phyloP scores from a whole-genome alignment of 257 asterid species.

The Jaltomata sinuosa region DNA sequence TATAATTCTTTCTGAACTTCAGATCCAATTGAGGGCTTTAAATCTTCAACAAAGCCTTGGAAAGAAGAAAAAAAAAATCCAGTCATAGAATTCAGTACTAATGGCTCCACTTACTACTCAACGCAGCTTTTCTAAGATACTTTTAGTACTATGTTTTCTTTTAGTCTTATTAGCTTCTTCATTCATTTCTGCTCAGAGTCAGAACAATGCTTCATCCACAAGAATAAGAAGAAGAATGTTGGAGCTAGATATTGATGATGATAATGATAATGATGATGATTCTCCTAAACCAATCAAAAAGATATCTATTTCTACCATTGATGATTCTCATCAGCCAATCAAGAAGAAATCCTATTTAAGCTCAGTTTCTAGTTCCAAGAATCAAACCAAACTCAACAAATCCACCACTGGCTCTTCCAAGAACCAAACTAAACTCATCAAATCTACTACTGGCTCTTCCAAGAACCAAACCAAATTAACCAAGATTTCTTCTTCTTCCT shows the following conservation, averaged over 20 bases:
- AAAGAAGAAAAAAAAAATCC: not conserved
- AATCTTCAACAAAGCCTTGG: not conserved
- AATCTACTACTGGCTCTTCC: slow-evolving; percentile 10
- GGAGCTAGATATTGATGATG: slow-evolving; percentile 14
- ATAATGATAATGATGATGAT: not conserved
- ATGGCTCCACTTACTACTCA: slow-evolving; percentile 48
- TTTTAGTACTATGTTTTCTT: slow-evolving; percentile 21
- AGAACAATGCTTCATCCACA: not conserved
- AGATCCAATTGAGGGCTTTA: not conserved
- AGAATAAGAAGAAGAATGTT: slow-evolving; percentile 28
- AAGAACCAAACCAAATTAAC: slow-evolving; percentile 42
- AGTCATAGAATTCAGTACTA: slow-evolving; percentile 6
- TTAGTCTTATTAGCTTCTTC: slow-evolving; percentile 34
- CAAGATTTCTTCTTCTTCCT: slow-evolving; percentile 7
- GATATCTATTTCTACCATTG: not conserved
- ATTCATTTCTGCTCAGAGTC: slow-evolving; percentile 26
- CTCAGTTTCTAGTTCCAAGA: slow-evolving; percentile 11
- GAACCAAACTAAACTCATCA: slow-evolving; percentile 23
- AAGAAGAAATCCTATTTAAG: slow-evolving; percentile 27
- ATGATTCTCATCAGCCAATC: not conserved
- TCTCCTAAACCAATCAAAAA: slow-evolving; percentile 19
- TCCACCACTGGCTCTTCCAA: slow-evolving; percentile 5
- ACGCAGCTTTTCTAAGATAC: slow-evolving; percentile 23
- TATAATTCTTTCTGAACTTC: not conserved
- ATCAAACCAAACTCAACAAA: slow-evolving; percentile 23